Conservation (phyloP, 2,329 filamentous ascomycete species). For the Alternaria arborescens region DNA sequence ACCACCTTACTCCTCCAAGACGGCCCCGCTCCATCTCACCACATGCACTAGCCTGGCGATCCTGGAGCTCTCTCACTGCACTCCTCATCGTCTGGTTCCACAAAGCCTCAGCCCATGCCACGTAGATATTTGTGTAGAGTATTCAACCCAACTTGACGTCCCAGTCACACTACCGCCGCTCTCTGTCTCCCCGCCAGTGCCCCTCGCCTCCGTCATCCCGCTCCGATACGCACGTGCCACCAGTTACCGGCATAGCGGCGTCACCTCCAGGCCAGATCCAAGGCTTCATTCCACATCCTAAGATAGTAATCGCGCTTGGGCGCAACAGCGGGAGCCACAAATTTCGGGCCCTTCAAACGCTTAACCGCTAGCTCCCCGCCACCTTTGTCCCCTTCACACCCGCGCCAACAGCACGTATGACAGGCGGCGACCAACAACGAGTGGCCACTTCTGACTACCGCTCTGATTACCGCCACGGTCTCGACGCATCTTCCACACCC, state of each 20-base stretch:
- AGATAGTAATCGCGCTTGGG: constrained; percentile 17
- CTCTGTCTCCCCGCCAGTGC: not conserved
- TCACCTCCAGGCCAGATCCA: constrained; percentile 23
- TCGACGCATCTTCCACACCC: constrained; percentile 8
- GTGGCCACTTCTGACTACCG: constrained; percentile 18
- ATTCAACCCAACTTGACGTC: not conserved
- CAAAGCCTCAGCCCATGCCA: not conserved
- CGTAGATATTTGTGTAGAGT: not conserved
- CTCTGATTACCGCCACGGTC: constrained; percentile 14
- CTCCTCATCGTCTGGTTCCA: not conserved
- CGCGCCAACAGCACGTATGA: constrained; percentile 19
- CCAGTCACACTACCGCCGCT: not conserved
- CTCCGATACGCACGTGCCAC: constrained; percentile 30
- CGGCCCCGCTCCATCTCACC: constrained; percentile 1
- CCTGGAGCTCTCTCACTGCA: not conserved
- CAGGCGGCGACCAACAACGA: constrained; percentile 18
- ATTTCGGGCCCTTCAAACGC: not conserved
- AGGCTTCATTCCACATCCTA: constrained; percentile 17
- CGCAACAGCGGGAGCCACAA: constrained; percentile 19
- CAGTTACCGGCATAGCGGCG: constrained; percentile 10
- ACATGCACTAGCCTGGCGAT: not conserved
- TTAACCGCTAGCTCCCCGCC: constrained; percentile 6
- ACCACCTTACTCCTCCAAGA: not conserved
- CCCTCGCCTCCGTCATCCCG: constrained; percentile 20
- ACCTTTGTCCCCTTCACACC: constrained; percentile 4